Conservation (phyloP, 179 eudicot species). For the Sideroxylon spinosum region DNA sequence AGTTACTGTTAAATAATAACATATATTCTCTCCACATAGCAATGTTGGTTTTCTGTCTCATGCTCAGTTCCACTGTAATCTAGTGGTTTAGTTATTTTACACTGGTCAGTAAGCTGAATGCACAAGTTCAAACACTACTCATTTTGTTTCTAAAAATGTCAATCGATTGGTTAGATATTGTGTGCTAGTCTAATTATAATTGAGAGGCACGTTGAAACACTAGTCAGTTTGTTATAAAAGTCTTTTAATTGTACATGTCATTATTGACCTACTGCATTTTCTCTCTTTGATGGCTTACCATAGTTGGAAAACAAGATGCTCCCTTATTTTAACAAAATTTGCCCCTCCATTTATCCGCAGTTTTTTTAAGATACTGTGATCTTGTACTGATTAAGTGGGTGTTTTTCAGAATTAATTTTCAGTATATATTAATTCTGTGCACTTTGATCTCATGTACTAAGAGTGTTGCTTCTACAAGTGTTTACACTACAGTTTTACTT, state of each 20-base stretch:
- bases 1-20: too few species aligned
- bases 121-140: not conserved
- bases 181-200: too few species aligned
- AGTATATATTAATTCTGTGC: not conserved
- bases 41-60: not conserved
- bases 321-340: not conserved
- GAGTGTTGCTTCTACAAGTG: not conserved
- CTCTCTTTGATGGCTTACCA: not conserved
- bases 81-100: not conserved
- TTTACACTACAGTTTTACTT: not conserved
- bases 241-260: not conserved
- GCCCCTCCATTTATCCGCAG: not conserved
- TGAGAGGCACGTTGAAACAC: too few species aligned
- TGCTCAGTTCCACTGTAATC: not conserved
- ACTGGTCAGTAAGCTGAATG: not conserved
- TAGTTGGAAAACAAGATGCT: not conserved
- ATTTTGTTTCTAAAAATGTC: too few species aligned
- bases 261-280: not conserved
- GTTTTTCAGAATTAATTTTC: too few species aligned
- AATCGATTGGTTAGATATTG: too few species aligned
- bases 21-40: too few species aligned
- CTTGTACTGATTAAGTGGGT: not conserved
- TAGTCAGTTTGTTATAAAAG: too few species aligned
- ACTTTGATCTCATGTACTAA: not conserved
- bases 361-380: not conserved